Conservation (phyloP, 2,329 filamentous ascomycete species). For the Aspergillus latus region DNA sequence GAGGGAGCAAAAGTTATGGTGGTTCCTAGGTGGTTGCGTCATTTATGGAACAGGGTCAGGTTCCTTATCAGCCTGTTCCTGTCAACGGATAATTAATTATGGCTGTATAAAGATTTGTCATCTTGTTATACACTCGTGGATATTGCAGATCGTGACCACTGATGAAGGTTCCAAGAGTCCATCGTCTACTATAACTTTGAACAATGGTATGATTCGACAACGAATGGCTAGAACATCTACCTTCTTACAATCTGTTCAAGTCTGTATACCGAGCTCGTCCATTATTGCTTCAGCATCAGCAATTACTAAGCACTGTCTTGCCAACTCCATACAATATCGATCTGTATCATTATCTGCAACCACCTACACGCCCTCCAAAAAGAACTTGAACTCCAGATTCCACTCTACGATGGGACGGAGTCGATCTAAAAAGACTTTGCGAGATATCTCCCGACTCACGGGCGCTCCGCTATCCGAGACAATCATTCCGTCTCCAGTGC, state of each 20-base stretch:
- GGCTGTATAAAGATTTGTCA: neutral
- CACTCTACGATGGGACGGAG: constrained; percentile 15
- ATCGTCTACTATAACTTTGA: too few species aligned
- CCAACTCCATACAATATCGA: neutral
- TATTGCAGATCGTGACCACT: too few species aligned
- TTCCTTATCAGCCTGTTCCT: neutral
- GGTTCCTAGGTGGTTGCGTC: constrained; percentile 7
- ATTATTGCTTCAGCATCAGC: neutral
- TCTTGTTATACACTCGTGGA: neutral
- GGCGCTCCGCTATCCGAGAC: constrained; percentile 32
- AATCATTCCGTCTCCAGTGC: constrained; percentile 23
- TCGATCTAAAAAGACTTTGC: constrained; percentile 21
- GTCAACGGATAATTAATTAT: neutral
- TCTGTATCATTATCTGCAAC: neutral
- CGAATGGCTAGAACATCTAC: too few species aligned
- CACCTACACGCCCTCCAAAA: neutral
- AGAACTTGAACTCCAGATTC: too few species aligned
- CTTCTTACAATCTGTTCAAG: too few species aligned
- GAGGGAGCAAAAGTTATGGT: neutral
- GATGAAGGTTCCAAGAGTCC: too few species aligned
- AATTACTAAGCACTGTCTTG: constrained; percentile 1
- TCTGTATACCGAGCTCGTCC: neutral
- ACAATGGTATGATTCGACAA: too few species aligned
- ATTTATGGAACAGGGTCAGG: neutral
- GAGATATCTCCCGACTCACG: constrained; percentile 26